Evolutionary conservation across 352 stramenopile genomes (phyloP), one percentile per base, ranked within the genome.

Genomic region (Globisporangium middletonii): DNA sequence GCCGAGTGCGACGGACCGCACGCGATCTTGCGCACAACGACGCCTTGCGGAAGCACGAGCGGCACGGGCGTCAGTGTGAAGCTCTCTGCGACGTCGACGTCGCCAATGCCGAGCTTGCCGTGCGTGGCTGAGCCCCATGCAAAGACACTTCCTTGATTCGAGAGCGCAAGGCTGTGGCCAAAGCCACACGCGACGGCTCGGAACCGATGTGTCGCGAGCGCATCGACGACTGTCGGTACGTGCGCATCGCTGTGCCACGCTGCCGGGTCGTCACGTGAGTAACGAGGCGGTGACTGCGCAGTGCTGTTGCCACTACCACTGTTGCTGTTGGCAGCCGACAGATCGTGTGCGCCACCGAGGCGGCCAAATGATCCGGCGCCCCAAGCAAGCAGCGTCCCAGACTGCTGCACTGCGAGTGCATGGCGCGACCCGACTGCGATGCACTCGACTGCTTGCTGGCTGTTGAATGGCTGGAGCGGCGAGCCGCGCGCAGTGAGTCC

Each of bases 1-100:
- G 81, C 83, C 0, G 83, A 93, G 51, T 93, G 83, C 13, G 83
- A 93, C 18, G 79, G 76, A 23, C 83, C 83, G 50, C 83, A 93
- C 0, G 83, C 75, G 27, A 93, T 88, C 48, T 80, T 86, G 5
- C 77, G 72, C 2, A 90, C 72, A 4, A 63, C n/a, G 50, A 76
- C 35, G 18, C 64, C 59, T 4, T n/a, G 38, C 3, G 57, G 64
- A 15, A 59, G 60, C 3, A 64, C 41, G 1, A 88, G 50, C 1
- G 56, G 63, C 9, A 93, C 65, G 1, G 83, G 83, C 8, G 60
- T 45, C 7, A 93, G 26, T 4, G 80, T 83, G 61, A 93, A 93
- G 55, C 80, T 86, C 23, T 91, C 83, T 23, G 69, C 60, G 7
- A 55, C 66, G 49, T 55, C 56, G 1, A 88, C 58, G 0, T 57